phyloP scores from a whole-genome alignment of 2,329 filamentous ascomycete species.

The Gaeumannomyces tritici region DNA sequence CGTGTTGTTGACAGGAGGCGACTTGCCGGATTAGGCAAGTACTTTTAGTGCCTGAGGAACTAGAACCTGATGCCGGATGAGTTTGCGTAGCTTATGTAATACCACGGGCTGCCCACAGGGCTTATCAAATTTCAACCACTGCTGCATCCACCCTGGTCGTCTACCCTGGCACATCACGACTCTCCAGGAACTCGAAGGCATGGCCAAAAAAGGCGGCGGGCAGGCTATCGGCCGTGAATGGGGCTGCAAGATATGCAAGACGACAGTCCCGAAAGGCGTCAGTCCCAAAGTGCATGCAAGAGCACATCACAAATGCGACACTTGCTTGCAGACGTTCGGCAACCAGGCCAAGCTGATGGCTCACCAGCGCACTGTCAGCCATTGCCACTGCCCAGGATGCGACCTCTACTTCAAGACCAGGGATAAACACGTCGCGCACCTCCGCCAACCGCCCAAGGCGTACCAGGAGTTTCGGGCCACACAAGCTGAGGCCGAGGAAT shows the following conservation, averaged over 20 bases:
- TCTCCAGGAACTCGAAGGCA: neutral
- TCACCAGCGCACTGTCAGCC: neutral
- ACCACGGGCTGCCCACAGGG: no score
- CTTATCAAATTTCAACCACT: neutral
- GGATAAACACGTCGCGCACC: neutral
- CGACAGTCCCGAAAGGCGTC: neutral
- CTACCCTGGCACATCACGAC: no score
- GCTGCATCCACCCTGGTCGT: no score
- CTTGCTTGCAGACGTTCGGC: neutral
- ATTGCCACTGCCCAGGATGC: neutral
- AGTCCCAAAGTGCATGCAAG: neutral
- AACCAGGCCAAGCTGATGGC: neutral
- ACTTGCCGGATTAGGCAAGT: neutral
- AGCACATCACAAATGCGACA: neutral
- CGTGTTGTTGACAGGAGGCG: neutral
- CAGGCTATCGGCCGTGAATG: neutral
- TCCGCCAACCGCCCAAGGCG: neutral
- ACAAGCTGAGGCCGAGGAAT: no score
- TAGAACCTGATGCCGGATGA: no score
- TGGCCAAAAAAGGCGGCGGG: neutral
- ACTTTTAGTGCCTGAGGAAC: neutral
- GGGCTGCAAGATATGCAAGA: neutral
- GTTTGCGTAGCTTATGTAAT: no score
- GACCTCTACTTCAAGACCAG: neutral
- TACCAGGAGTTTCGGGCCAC: neutral